Evolutionary conservation across 148 eudicot species (phyloP), one percentile per base, ranked within the genome.

Genomic region (Diospyros lotus): DNA sequence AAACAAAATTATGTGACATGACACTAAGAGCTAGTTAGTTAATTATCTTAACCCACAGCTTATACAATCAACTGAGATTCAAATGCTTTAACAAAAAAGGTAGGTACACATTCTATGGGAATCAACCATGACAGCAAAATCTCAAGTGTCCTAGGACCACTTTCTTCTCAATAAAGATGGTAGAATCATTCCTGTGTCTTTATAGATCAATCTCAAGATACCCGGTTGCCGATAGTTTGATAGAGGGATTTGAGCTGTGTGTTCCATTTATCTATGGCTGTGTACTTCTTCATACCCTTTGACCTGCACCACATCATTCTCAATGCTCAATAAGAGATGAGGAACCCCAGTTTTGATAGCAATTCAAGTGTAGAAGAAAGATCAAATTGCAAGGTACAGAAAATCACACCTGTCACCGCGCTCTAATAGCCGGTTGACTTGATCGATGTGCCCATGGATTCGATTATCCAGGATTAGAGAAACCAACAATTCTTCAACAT

Each of bases 211-310:
- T 72, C 75, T 93, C 85, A 95, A 73, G 83, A 86, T 40, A 93
- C 94, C 68, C 97, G 80, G 78, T 89, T 90, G 86, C 85, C 78
- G 50, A 95, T 76, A 43, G 90, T 84, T 82, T 83, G 93, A 74
- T 88, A 89, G 41, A 95, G 87, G 8, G 97, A 89, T 68, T 69
- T 86, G 15, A 95, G 96, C 84, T 90, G 96, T 9, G 94, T 90
- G 85, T 88, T 90, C 99, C 99, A 95, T 80, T 92, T 95, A 70
- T 95, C 99, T 66, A 92, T 78, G 17, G 97, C 99, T 63, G 90
- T 78, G 77, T 95, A 93, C 82, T 95, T 95, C 80, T 87, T 89
- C 89, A 88, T 88, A 69, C 99, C 97, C 90, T 88, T 95, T 44
- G 97, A 95, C 80, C 97, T 95, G 89, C 74, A 76, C 18, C 42